Evolutionary conservation across 2,329 filamentous ascomycete genomes (phyloP).

Genomic region (Colletotrichum truncatum): DNA sequence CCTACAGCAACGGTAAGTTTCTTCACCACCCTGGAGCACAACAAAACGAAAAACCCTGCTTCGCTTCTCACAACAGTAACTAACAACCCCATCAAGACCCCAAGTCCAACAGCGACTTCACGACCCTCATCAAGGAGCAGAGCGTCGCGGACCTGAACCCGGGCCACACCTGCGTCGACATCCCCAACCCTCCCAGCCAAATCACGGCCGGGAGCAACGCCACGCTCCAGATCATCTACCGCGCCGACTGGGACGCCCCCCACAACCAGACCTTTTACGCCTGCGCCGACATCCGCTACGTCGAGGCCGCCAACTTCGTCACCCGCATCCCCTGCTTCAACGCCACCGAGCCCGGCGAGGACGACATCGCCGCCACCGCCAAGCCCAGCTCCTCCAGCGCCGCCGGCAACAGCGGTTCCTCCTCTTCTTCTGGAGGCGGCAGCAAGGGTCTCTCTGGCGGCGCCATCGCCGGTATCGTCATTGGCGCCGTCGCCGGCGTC

Average conservation of each 20-base stretch:
- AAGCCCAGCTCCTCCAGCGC: slow-evolving; percentile 23
- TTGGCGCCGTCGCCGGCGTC: slow-evolving; percentile 19
- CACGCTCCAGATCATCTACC: slow-evolving; percentile 51
- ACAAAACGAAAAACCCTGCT: neutral
- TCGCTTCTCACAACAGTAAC: neutral
- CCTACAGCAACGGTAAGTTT: slow-evolving; percentile 55
- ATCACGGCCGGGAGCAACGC: slow-evolving; percentile 45
- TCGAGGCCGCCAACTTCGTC: slow-evolving; percentile 38
- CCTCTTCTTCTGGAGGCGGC: neutral
- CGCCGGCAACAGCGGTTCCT: neutral
- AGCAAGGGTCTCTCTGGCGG: slow-evolving; percentile 8
- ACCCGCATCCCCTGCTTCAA: slow-evolving; percentile 45
- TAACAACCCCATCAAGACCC: slow-evolving; percentile 35
- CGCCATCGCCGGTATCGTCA: slow-evolving; percentile 28
- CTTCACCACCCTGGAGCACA: neutral
- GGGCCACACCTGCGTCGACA: slow-evolving; percentile 49
- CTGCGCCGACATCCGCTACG: slow-evolving; percentile 50
- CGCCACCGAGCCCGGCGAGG: slow-evolving; percentile 37
- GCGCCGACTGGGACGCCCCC: slow-evolving; percentile 43
- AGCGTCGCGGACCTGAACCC: slow-evolving; percentile 43
- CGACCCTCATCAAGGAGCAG: slow-evolving; percentile 39
- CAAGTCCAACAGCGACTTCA: slow-evolving; percentile 41
- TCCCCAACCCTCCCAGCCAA: slow-evolving; percentile 38
- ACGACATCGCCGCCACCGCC: slow-evolving; percentile 33
- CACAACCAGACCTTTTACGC: slow-evolving; percentile 48